Conservation (phyloP, 2,329 filamentous ascomycete species). For the Coniochaeta prunicola region DNA sequence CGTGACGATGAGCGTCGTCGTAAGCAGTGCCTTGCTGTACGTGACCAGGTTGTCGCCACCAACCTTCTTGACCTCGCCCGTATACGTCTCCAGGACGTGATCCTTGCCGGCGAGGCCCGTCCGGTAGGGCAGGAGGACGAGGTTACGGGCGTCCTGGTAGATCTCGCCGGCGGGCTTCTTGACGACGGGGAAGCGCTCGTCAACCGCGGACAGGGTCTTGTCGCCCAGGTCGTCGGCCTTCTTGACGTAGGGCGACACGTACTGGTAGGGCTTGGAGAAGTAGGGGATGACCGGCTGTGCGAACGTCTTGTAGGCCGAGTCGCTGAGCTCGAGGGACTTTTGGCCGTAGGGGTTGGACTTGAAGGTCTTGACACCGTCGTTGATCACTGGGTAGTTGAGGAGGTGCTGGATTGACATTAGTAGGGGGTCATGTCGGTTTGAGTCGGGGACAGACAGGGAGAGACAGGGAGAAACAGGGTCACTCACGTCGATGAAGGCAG, state of each 20-base stretch:
- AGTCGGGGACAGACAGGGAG: too few relatives aligned
- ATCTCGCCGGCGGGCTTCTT: constrained; percentile 70
- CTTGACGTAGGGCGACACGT: constrained; percentile 76
- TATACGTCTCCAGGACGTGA: constrained; percentile 51
- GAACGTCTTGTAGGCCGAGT: constrained; percentile 68
- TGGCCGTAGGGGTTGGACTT: constrained; percentile 77
- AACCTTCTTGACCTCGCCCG: constrained; percentile 53
- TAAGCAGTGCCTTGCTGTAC: constrained; percentile 61
- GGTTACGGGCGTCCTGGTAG: constrained; percentile 53
- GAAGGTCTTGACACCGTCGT: constrained; percentile 70
- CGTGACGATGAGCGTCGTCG: constrained; percentile 59
- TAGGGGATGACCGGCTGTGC: constrained; percentile 74
- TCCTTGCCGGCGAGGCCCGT: constrained; percentile 55
- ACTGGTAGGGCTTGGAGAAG: constrained; percentile 71
- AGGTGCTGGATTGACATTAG: constrained; percentile 56
- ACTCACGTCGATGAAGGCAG: constrained; percentile 43
- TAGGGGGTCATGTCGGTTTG: neutral
- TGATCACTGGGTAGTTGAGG: constrained; percentile 74
- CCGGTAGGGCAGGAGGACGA: constrained; percentile 56
- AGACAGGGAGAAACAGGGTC: neutral
- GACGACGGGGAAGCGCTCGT: constrained; percentile 63
- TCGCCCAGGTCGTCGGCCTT: constrained; percentile 75
- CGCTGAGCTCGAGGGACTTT: constrained; percentile 70
- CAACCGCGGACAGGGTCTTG: constrained; percentile 61
- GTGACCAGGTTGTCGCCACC: constrained; percentile 58